These are phyloP conservation scores for Bretschneidera sinensis DNA, from an alignment of 345 rosid genomes.

Conservation along the genomic window DNA sequence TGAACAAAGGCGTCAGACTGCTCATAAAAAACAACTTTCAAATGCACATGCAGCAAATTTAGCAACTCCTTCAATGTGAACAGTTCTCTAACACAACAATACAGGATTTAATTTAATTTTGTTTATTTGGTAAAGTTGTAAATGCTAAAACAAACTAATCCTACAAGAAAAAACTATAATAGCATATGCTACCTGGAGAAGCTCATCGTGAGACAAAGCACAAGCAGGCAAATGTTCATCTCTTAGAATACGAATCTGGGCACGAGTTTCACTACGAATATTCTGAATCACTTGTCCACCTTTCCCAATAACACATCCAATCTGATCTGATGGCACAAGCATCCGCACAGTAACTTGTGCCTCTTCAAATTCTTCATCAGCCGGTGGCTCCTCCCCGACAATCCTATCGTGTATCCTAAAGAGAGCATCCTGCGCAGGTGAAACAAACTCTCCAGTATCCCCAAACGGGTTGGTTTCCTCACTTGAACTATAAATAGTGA, in stretches of 20 bases:
- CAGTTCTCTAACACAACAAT: too few relatives aligned
- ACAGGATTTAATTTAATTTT: too few relatives aligned
- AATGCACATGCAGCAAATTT: too few relatives aligned
- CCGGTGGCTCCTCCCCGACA: slow-evolving; percentile 34
- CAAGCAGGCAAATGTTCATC: slow-evolving; percentile 52
- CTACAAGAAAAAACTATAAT: too few relatives aligned
- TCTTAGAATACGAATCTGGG: slow-evolving; percentile 55
- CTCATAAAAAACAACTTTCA: too few relatives aligned
- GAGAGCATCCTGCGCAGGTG: slow-evolving; percentile 66
- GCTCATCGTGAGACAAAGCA: slow-evolving; percentile 50
- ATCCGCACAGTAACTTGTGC: slow-evolving; percentile 38
- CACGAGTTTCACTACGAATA: slow-evolving; percentile 44
- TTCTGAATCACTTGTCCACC: slow-evolving; percentile 63
- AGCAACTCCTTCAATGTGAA: too few relatives aligned
- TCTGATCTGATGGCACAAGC: slow-evolving; percentile 71
- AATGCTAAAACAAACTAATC: too few relatives aligned
- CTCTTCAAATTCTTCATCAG: slow-evolving; percentile 35
- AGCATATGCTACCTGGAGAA: slow-evolving; percentile 45
- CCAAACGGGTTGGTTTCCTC: slow-evolving; percentile 49
- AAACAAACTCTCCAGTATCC: slow-evolving; percentile 37
- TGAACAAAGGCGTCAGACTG: too few relatives aligned
- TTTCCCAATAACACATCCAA: slow-evolving; percentile 69
- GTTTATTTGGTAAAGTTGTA: too few relatives aligned
- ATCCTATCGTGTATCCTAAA: slow-evolving; percentile 56
- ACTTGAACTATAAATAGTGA: slow-evolving; percentile 47